phyloP scores from a whole-genome alignment of 1,284 basidiomycete species.

The Flammula alnicola region DNA sequence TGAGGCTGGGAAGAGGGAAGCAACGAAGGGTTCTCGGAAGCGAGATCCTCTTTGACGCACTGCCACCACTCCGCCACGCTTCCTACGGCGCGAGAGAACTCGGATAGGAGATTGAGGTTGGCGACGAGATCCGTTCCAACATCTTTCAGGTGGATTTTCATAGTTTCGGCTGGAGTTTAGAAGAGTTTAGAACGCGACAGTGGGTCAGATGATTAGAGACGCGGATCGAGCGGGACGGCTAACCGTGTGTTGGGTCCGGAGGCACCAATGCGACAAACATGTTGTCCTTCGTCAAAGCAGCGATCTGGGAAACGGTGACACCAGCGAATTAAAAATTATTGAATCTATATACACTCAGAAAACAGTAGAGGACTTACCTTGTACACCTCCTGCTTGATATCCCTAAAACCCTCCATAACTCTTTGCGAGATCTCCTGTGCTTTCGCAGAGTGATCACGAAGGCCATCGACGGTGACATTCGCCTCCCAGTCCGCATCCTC shows the following conservation, averaged over 20 bases:
- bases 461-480: constrained; percentile 18
- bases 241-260: constrained; percentile 38
- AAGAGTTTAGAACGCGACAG: too few species aligned
- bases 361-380: constrained; percentile 34
- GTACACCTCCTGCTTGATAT: constrained; percentile 41
- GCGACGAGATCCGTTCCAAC: constrained; percentile 42
- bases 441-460: constrained; percentile 25
- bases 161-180: constrained; percentile 32
- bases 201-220: too few species aligned
- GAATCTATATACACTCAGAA: background rate
- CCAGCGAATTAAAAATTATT: background rate
- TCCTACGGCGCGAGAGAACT: constrained; percentile 33
- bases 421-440: constrained; percentile 30
- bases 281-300: constrained; percentile 41
- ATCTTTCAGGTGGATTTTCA: constrained; percentile 39
- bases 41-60: constrained; percentile 33
- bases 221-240: constrained; percentile 12
- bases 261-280: constrained; percentile 35
- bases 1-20: constrained; percentile 7
- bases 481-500: constrained; percentile 21
- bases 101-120: constrained; percentile 37
- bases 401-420: constrained; percentile 32
- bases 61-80: constrained; percentile 37
- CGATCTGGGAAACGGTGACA: constrained; percentile 33
- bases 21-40: constrained; percentile 16